Percentiles rank a stretch among this genome's conserved stretches.
Conservation (phyloP, 345 rosid species). For the Limnanthes douglasii region DNA sequence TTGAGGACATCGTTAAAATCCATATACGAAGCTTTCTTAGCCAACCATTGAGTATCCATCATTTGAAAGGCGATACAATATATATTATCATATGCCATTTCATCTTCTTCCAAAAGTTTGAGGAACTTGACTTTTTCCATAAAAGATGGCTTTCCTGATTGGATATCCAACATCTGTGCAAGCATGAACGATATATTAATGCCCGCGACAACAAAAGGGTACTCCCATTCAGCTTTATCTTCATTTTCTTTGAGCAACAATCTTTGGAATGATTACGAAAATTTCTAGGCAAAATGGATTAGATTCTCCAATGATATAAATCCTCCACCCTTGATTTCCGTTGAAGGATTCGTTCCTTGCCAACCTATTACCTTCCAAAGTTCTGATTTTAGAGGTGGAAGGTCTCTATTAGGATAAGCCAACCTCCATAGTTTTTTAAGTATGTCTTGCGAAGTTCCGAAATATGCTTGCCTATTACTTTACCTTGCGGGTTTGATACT, state of each 20-base stretch:
- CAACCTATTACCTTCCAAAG: constrained; percentile 99
- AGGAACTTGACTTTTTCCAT: constrained; percentile 43
- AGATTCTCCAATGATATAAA: constrained; percentile 87
- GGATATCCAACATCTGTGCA: constrained; percentile 77
- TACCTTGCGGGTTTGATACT: constrained; percentile 75
- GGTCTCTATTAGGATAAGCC: constrained; percentile 72
- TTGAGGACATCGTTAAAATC: constrained; percentile 86
- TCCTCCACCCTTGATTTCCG: constrained; percentile 99
- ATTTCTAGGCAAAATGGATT: constrained; percentile 55
- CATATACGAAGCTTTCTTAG: constrained; percentile 80
- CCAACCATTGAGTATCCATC: constrained; percentile 98
- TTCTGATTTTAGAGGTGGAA: constrained; percentile 80
- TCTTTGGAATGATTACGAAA: constrained; percentile 71
- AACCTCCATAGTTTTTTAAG: constrained; percentile 77
- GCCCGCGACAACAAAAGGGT: constrained; percentile 96
- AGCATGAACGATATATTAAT: constrained; percentile 90
- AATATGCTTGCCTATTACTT: too few relatives aligned
- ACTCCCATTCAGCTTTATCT: constrained; percentile 84
- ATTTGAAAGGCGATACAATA: constrained; percentile 69
- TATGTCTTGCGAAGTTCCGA: constrained; percentile 61
- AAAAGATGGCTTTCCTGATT: constrained; percentile 73
- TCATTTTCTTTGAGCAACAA: constrained; percentile 82
- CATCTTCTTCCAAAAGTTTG: constrained; percentile 52
- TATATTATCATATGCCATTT: constrained; percentile 73
- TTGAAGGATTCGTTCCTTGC: constrained; percentile 98